phyloP scores from a whole-genome alignment of 768 basidiomycete genomes.

The Cyathus striatus region DNA sequence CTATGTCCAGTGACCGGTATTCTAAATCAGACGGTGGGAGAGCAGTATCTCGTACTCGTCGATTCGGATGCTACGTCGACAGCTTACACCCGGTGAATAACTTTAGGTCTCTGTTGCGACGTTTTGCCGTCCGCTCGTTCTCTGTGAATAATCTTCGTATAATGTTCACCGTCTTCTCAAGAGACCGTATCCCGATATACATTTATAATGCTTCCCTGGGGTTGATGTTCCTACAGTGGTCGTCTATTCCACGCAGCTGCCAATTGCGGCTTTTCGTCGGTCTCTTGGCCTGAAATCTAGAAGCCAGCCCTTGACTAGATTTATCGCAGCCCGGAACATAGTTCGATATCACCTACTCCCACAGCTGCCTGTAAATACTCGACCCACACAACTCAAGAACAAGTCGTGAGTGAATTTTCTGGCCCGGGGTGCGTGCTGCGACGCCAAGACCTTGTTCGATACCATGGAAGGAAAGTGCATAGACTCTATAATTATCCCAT shows the following conservation, averaged over 20 bases:
- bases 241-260: not conserved
- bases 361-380: not conserved
- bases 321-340: not conserved
- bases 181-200: conserved; percentile 2
- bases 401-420: not conserved
- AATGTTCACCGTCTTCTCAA: not conserved
- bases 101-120: not conserved
- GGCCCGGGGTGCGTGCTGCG: not conserved
- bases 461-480: not conserved
- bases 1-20: not conserved
- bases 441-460: not conserved
- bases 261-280: conserved; percentile 3
- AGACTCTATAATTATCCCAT: not conserved
- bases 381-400: not conserved
- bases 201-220: conserved; percentile 4
- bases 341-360: not conserved
- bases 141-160: no score
- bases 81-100: not conserved
- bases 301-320: not conserved
- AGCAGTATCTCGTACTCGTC: not conserved
- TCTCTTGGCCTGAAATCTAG: conserved; percentile 4
- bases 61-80: not conserved
- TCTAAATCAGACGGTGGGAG: not conserved
- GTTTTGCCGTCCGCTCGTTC: no score
- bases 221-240: conserved; percentile 12